A percentile compares a stretch with the other conserved stretches of the same genome.
Conservation (phyloP, 345 rosid species). For the Populus ilicifolia region DNA sequence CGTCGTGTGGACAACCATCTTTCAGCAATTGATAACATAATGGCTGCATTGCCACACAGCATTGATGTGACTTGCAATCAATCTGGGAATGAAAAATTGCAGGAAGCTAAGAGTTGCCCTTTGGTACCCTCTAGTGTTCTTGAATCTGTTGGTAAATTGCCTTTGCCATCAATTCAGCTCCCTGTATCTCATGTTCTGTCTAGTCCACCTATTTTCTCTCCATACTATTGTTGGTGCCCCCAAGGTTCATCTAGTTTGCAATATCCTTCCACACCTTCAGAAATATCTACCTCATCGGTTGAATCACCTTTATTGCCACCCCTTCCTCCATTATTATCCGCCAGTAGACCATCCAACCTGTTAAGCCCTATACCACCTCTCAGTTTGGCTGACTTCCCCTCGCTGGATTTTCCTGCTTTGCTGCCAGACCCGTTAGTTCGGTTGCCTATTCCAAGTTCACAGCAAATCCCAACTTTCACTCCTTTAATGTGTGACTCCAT, state of each 20-base stretch:
- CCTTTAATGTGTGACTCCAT: conserved; percentile 92
- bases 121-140: conserved; percentile 28
- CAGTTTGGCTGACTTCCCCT: conserved; percentile 38
- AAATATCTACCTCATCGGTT: conserved; percentile 36
- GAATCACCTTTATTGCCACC: conserved; percentile 63
- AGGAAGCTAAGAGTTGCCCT: conserved; percentile 23
- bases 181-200: conserved; percentile 39
- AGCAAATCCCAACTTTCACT: conserved; percentile 67
- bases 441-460: conserved; percentile 51
- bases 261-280: conserved; percentile 31
- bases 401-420: conserved; percentile 28
- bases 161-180: conserved; percentile 28
- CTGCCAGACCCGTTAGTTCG: conserved; percentile 59
- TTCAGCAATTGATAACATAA: conserved; percentile 40
- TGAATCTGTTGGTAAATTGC: conserved; percentile 41
- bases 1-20: conserved; percentile 55
- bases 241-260: conserved; percentile 48
- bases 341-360: conserved; percentile 42
- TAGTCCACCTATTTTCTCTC: conserved; percentile 57
- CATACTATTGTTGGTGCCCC: conserved; percentile 94
- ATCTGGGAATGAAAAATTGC: conserved; percentile 27
- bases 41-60: conserved; percentile 28
- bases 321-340: conserved; percentile 56
- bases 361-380: conserved; percentile 49
- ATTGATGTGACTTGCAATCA: conserved; percentile 27